phyloP scores from a whole-genome alignment of 1,284 basidiomycete genomes.

The Mycena sp. region DNA sequence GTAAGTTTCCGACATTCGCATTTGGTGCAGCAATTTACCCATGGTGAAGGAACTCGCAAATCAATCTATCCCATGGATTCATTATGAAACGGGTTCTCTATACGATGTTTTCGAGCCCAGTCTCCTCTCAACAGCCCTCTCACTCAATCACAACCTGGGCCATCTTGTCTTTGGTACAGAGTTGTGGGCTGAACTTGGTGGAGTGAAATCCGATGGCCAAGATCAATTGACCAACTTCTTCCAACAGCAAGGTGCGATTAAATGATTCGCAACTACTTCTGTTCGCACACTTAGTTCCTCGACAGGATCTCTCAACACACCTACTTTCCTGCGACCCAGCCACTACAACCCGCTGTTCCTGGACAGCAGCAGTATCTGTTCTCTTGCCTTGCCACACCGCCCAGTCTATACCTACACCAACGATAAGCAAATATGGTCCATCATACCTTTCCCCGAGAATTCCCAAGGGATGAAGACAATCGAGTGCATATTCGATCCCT shows the following conservation, averaged over 20 bases:
- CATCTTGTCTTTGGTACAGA: constrained; percentile 18
- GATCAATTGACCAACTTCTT: neutral
- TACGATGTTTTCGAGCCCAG: constrained; percentile 25
- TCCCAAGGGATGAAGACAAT: no score
- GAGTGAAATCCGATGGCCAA: neutral
- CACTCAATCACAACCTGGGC: constrained; percentile 18
- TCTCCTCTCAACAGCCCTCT: constrained; percentile 1
- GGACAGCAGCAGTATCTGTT: neutral
- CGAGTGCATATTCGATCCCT: no score
- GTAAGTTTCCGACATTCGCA: neutral
- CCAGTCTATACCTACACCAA: no score
- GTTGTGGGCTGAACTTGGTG: constrained; percentile 14
- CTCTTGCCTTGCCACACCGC: neutral
- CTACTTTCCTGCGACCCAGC: neutral
- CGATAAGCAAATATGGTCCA: no score
- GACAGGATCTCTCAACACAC: neutral
- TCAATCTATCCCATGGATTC: no score
- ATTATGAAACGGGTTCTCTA: neutral
- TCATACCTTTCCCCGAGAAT: no score
- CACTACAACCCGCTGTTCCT: neutral
- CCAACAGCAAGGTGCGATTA: neutral
- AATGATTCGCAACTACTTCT: no score
- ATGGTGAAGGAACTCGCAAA: no score
- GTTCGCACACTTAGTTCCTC: neutral
- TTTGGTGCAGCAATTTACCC: no score